phyloP scores from a whole-genome alignment of 768 basidiomycete genomes.

The Macrolepiota albuminosa region DNA sequence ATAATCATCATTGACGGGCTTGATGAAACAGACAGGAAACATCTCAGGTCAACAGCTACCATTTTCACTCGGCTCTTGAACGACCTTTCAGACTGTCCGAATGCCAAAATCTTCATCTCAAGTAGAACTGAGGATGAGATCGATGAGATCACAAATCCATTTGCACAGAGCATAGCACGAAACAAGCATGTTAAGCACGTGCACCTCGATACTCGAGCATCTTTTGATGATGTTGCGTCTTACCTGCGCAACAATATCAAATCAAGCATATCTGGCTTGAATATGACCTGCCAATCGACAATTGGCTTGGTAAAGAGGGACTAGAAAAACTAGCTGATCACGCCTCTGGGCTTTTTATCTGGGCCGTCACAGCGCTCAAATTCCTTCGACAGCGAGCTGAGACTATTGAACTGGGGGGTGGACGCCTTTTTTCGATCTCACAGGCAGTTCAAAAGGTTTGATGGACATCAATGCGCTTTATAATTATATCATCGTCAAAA shows the following conservation, averaged over 20 bases:
- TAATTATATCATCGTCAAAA: neutral
- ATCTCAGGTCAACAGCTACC: conserved; percentile 5
- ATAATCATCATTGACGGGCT: conserved; percentile 16
- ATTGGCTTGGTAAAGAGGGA: neutral
- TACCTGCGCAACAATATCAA: conserved; percentile 10
- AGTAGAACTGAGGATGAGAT: conserved; percentile 15
- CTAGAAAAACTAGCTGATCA: neutral
- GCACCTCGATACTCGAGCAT: conserved; percentile 6
- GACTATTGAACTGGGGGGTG: neutral
- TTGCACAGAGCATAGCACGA: neutral
- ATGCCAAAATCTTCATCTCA: conserved; percentile 7
- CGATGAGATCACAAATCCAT: conserved; percentile 11
- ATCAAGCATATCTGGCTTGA: neutral
- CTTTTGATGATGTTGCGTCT: conserved; percentile 8
- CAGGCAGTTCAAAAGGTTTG: neutral
- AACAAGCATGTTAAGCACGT: conserved; percentile 8
- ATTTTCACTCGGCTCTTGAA: conserved; percentile 9
- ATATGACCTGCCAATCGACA: neutral
- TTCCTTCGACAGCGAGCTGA: neutral
- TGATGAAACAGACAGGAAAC: conserved; percentile 11
- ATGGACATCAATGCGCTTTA: conserved; percentile 1
- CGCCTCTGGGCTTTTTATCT: conserved; percentile 1
- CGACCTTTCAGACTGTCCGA: neutral
- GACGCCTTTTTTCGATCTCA: neutral
- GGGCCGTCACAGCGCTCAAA: neutral